Conservation (phyloP, 2,329 filamentous ascomycete species). For the Fusarium coicis region DNA sequence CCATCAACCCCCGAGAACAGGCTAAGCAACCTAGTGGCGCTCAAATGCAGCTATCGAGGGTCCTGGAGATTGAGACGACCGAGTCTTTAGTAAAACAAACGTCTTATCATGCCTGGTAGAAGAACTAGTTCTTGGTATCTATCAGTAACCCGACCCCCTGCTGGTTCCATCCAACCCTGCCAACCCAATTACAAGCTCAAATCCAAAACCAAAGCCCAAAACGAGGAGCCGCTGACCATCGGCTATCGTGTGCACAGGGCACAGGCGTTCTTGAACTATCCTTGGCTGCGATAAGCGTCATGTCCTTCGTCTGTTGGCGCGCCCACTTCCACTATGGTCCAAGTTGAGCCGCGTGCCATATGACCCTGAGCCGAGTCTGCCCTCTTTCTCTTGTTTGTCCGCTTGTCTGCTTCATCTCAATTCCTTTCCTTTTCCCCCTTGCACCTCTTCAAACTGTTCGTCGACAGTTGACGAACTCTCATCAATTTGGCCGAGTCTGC, state of each 20-base stretch:
- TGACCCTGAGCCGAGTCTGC: constrained; percentile 31
- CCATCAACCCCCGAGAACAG: constrained; percentile 6
- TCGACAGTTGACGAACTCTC: constrained; percentile 3
- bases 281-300: constrained; percentile 44
- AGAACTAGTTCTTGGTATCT: constrained; percentile 27
- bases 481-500: constrained; percentile 7
- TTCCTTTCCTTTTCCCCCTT: neutral
- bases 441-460: neutral
- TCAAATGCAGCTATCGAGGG: constrained; percentile 14
- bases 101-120: constrained; percentile 27
- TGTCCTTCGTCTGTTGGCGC: constrained; percentile 29
- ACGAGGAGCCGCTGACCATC: constrained; percentile 28
- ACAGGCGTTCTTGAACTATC: constrained; percentile 19
- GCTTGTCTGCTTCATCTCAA: neutral
- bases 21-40: constrained; percentile 22
- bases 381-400: constrained; percentile 6
- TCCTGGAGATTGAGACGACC: constrained; percentile 15
- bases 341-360: constrained; percentile 30
- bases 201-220: constrained; percentile 5
- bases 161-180: constrained; percentile 12
- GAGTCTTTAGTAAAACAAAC: constrained; percentile 24
- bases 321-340: constrained; percentile 25
- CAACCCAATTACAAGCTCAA: constrained; percentile 26
- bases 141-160: constrained; percentile 30
- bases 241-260: constrained; percentile 37